Evolutionary conservation across 805 yeast genomes (phyloP).

Genomic region (Zygotorulaspora chibaensis): DNA sequence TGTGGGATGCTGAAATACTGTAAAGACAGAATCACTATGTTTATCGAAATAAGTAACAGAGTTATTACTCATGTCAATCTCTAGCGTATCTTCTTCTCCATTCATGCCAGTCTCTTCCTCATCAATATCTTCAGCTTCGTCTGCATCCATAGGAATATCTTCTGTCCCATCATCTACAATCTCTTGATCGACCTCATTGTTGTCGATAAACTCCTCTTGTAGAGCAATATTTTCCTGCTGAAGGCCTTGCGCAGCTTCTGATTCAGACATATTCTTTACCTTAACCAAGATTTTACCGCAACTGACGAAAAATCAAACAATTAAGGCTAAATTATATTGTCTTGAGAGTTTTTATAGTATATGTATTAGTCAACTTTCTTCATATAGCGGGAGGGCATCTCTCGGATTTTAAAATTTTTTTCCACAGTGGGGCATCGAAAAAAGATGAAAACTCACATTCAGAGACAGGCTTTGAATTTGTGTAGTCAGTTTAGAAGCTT

Average conservation of each 20-base stretch:
- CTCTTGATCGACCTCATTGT: constrained; percentile 44
- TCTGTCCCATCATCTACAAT: constrained; percentile 35
- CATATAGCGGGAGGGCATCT: too few relatives aligned
- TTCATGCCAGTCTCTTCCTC: constrained; percentile 27
- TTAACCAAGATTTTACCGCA: not conserved
- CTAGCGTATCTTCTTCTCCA: constrained; percentile 50
- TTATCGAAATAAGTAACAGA: constrained; percentile 85
- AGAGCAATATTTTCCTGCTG: constrained; percentile 17
- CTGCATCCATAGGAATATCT: constrained; percentile 31
- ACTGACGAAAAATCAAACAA: not conserved
- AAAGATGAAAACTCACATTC: too few relatives aligned
- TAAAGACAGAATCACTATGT: constrained; percentile 83
- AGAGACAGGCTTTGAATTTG: too few relatives aligned
- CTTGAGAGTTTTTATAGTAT: too few relatives aligned
- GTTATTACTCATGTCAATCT: constrained; percentile 84
- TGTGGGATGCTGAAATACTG: constrained; percentile 76
- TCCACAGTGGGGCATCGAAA: too few relatives aligned
- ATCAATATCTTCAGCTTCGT: constrained; percentile 38
- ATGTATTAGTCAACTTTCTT: too few relatives aligned
- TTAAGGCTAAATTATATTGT: too few relatives aligned
- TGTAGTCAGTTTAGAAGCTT: too few relatives aligned
- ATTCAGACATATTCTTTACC: constrained; percentile 15
- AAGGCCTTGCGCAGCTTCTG: constrained; percentile 9
- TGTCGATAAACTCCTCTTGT: constrained; percentile 38
- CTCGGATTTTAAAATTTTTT: too few relatives aligned